Base-by-base conservation (phyloP, 805 yeast species). In the Ogataea pignaliae region DNA sequence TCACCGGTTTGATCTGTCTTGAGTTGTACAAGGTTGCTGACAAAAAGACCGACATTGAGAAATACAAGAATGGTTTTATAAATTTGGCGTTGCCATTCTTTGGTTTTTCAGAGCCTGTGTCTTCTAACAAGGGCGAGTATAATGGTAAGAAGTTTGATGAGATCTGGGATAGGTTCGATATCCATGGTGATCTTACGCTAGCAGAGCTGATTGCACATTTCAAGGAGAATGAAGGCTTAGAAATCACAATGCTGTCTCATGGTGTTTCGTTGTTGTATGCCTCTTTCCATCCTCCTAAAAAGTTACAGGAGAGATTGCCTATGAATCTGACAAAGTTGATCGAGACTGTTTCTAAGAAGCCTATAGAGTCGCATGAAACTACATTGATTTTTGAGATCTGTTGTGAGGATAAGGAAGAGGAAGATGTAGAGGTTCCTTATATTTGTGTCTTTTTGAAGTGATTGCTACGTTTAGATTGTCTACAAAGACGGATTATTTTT, bases 21-120 rank as follows among this genome's bases (percentile, higher is more conserved):
- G 99, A 93, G 68, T 72, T 91, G 45, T 86, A 87, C 72, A 93
- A 93, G 71, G 91, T 93, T 51, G 87, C 81, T 37, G 95, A 84
- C 58, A 76, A 77, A 13, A 80, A 83, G 59, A 76, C 72, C 33
- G 81, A 83, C 53, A 76, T 91, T 54, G 97, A 90, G 63, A 81
- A 83, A 52, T 90, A 82, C 69, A 90, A 88, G 71, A 91, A 93
- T 64, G 97, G 99, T 3, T 90, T 89, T 57, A 77, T 88, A 50
- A 88, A 88, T 63, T 72, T 93, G 67, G 97, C 97, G 2, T 76
- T 93, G 50, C 98, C 99, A 49, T 93, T 93, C 72, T 81, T 93
- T 61, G 98, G 96, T 8, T 93, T 93, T 64, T 88, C 97, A 10
- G 99, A 93, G 69, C 99, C 99, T 42, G 81, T 93, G 57, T 83